Evolutionary conservation across 164 flowering plant genomes (phyloP), one percentile per base, ranked within the genome.

Genomic region (Vitis amurensis): DNA sequence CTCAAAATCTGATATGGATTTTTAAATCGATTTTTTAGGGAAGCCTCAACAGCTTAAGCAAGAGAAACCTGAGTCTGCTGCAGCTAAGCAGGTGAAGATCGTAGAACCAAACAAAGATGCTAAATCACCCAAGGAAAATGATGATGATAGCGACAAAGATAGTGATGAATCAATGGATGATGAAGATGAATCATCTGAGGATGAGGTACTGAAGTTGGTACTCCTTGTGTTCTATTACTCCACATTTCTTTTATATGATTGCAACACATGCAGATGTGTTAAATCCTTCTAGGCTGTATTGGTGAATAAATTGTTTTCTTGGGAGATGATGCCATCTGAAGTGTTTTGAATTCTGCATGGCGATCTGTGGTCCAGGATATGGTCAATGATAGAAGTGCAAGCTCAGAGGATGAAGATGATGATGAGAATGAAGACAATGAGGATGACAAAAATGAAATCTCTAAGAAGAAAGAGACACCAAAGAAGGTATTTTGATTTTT

Each of bases 31-130:
- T 19, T 31, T 23, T 77, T 66, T 59, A 81, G 81, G 70, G 9
- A 75, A 75, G 67, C 57, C 75, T 56, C 59, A 55, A 11, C 63
- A 67, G 63, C 53, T 50, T 56, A 65, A 59, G 66, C 30, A 68
- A 68, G 69, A 44, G 11, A 68, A 76, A 30, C 69, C 76, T 59
- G 72, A 58, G 30, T 63, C 79, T 66, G 71, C 64, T 53, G 71
- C 71, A 16, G 71, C 66, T 6, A 76, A 78, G 71, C 75, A 75
- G 76, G 83, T 76, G 78, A 78, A 74, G 70, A 72, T 74, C 61
- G 77, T 69, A 57, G 84, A 79, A 57, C 74, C 79, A 50, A 68
- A 47, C n/a, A 71, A 79, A 49, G 81, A 71, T 68, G 61, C 2
- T 15, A 66, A 70, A 11, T 3, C 74, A 11, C 5, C 74, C 12